Evolutionary conservation across 225 moss, liverwort and hornwort genomes (phyloP).

Genomic region (Anthoceros angustus): DNA sequence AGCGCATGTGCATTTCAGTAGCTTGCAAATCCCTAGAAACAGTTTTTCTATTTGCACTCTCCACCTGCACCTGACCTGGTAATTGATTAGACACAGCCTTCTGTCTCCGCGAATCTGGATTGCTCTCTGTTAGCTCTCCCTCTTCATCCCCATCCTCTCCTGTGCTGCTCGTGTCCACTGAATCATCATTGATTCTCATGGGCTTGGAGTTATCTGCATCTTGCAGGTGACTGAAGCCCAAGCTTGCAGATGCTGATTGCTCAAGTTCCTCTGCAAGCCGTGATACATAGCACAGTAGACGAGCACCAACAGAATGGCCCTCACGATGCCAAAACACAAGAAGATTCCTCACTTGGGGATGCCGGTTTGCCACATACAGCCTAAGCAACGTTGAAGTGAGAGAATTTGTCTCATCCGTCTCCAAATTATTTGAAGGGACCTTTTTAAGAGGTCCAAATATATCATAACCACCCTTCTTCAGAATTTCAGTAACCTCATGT

Average conservation of each 20-base stretch:
- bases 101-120: slow-evolving; percentile 15
- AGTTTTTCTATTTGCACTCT: slow-evolving; percentile 16
- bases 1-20: slow-evolving; percentile 14
- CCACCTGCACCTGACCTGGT: slow-evolving; percentile 5
- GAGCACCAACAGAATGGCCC: slow-evolving; percentile 71
- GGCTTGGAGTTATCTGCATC: slow-evolving; percentile 14
- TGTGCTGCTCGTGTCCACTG: slow-evolving; percentile 16
- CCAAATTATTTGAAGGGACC: slow-evolving; percentile 30
- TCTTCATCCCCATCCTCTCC: slow-evolving; percentile 30
- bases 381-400: slow-evolving; percentile 56
- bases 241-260: slow-evolving; percentile 14
- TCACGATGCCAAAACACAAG: slow-evolving; percentile 74
- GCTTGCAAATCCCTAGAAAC: slow-evolving; percentile 22
- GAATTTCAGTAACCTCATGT: slow-evolving; percentile 47
- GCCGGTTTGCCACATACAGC: slow-evolving; percentile 51
- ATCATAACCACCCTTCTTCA: slow-evolving; percentile 65
- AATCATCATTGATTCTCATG: slow-evolving; percentile 23
- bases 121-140: slow-evolving; percentile 31
- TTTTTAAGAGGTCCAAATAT: slow-evolving; percentile 48
- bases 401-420: slow-evolving; percentile 46
- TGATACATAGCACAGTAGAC: slow-evolving; percentile 74
- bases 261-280: slow-evolving; percentile 60
- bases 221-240: background rate
- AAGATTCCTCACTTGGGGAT: slow-evolving; percentile 66
- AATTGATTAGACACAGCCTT: slow-evolving; percentile 6